phyloP scores from a whole-genome alignment of 306 rosid genomes.

The Trichosanthes truncata region DNA sequence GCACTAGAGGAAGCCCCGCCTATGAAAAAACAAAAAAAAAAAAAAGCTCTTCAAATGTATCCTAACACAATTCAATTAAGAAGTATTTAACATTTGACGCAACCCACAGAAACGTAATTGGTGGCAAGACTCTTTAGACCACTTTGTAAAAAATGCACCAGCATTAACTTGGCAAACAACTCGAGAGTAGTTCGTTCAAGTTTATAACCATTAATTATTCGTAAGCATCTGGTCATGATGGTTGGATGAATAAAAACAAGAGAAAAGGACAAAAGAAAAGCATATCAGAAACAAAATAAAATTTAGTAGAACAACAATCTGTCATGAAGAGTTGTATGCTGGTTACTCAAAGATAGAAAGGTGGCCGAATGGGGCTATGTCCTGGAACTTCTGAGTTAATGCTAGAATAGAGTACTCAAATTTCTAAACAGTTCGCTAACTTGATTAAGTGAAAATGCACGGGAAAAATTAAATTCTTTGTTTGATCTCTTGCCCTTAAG shows the following conservation, averaged over 20 bases:
- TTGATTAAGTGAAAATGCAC: neutral
- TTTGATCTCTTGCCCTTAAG: neutral
- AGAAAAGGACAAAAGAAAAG: neutral
- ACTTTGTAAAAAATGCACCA: neutral
- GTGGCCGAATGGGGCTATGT: neutral
- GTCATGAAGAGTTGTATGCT: neutral
- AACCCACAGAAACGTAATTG: neutral
- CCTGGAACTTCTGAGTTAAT: neutral
- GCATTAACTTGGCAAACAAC: neutral
- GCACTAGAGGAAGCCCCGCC: conserved; percentile 96
- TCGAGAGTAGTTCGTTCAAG: neutral
- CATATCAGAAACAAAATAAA: neutral
- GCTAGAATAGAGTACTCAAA: neutral
- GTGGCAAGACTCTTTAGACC: neutral
- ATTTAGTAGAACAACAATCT: neutral
- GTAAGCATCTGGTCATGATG: neutral
- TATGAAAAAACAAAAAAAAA: conserved; percentile 11
- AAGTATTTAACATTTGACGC: neutral
- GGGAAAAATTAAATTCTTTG: neutral
- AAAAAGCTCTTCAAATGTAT: neutral
- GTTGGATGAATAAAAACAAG: neutral
- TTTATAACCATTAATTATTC: neutral
- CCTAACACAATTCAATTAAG: neutral
- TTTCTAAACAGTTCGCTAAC: neutral
- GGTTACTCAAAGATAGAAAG: neutral